These are phyloP conservation scores for Fistulifera pelliculosa DNA, from an alignment of 108 stramenopile genomes.

Conservation along the genomic window DNA sequence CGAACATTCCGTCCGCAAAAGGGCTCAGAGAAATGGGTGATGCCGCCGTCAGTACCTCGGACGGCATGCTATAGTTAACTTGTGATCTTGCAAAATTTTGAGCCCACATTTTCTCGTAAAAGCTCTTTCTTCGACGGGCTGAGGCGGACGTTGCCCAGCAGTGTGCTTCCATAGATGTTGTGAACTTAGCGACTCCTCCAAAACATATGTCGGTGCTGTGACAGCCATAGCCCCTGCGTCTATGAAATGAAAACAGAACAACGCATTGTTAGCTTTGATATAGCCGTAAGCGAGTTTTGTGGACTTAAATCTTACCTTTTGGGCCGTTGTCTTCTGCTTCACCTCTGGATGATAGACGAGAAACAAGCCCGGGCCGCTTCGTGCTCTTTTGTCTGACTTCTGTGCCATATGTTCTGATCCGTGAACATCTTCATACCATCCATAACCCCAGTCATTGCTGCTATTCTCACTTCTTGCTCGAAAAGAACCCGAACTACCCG, in stretches of 20 bases:
- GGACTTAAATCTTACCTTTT: neutral
- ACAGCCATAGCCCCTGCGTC: conserved; percentile 64
- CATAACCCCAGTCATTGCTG: conserved; percentile 40
- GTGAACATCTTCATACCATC: conserved; percentile 81
- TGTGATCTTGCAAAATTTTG: conserved; percentile 84
- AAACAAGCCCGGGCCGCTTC: neutral
- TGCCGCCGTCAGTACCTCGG: conserved; percentile 69
- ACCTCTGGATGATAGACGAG: neutral
- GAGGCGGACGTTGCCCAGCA: conserved; percentile 87
- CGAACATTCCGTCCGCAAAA: conserved; percentile 65
- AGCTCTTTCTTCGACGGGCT: conserved; percentile 85
- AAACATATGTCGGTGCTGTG: conserved; percentile 85
- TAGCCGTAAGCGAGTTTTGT: neutral
- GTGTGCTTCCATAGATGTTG: conserved; percentile 90
- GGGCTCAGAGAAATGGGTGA: conserved; percentile 69
- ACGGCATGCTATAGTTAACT: conserved; percentile 68
- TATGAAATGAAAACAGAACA: conserved; percentile 8
- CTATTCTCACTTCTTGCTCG: conserved; percentile 12
- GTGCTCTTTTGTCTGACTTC: neutral
- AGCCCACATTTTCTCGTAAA: conserved; percentile 89
- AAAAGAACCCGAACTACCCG: too few species aligned
- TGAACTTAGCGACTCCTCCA: conserved; percentile 73
- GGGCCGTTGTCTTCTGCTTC: neutral
- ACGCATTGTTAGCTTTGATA: neutral
- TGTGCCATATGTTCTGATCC: conserved; percentile 4